Base-by-base conservation (phyloP, 2,329 filamentous ascomycete genomes). In the Ophiosphaerella korrae region DNA sequence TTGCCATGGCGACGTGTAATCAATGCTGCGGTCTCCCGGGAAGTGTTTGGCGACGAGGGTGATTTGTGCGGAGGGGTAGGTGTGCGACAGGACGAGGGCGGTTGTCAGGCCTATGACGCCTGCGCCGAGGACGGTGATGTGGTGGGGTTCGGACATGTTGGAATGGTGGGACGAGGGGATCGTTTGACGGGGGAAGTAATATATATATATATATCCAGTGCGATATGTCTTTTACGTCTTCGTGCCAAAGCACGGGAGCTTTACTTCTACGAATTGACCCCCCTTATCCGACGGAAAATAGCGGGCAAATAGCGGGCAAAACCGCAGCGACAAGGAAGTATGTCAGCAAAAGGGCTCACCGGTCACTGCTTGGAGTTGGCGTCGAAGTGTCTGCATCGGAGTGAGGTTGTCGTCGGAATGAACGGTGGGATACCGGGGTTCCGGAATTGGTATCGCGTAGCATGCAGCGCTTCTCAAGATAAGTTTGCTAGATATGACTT, bases 11-110 rank as follows among this genome's bases (percentile, higher is more conserved):
- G 90, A 95, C 0, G 90, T 87, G 72, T 96, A 97, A 78, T 95
- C 88, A 60, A 92, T 88, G 60, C 93, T 89, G 73, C 93, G 94
- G 77, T 97, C 92, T 32, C 92, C 92, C 0, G 92, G 92, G 88
- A 96, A 94, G 72, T 96, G 89, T 68, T 93, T 95, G 5, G 90
- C 88, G 29, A 91, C 78, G 32, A 95, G 79, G 0, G 89, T 92
- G 57, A 96, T 77, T 18, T 77, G 75, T 58, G 86, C 81, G 2
- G 71, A 62, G 1, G 78, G 75, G 35, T 77, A 76, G 52, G 83
- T 78, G 47, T 79, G 75, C 2, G 84, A 82, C 11, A 89, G 77
- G 11, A 83, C 73, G 26, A 87, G 77, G 14, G 86, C 85, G 1
- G 84, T 86, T 2, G 86, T 88, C 41, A 89, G 77, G 23, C 86